Evolutionary conservation across 768 basidiomycete genomes (phyloP), one percentile per base, ranked within the genome.

Genomic region (Podaxis pistillaris): DNA sequence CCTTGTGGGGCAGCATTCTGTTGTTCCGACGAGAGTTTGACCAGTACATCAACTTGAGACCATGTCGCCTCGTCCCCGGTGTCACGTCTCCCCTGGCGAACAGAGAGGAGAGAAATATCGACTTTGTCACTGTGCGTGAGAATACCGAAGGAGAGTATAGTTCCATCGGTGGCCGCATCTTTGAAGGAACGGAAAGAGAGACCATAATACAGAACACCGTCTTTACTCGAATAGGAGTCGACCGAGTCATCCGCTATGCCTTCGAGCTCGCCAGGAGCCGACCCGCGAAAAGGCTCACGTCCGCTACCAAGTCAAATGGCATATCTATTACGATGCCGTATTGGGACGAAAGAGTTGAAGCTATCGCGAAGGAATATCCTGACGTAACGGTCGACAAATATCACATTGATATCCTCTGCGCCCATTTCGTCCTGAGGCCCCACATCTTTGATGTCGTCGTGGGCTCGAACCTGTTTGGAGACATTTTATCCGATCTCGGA

Each of bases 141-240:
- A 86, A 86, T 66, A 81, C 78, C 9, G 84, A 86, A 66, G 84
- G 84, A 56, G 81, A 83, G 67, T 84, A 83, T 68, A 80, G 81
- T n/a, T 79, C 78, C 5, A 78, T 82, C 64, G 72, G 82, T 68
- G 72, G 83, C 60, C 66, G 75, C 58, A 77, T 77, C n/a, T 77
- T 77, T 60, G 71, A 74, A 63, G 77, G 75, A 44, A 79, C 77
- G 22, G 74, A 75, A 13, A 70, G 77, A 37, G 75, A 76, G 63
- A 76, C 77, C 15, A 76, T 78, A 33, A 77, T 78, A 36, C 75
- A 83, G 69, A 77, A 79, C 63, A 79, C 78, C 1, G 74, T 79
- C 67, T 84, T 86, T 72, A 84, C 83, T 5, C 76, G 83, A 5
- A 70, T 66, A 3, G 84, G 81, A 8, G 78, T 83, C 40, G 76